Percentiles rank a stretch among this genome's conserved stretches.
Evolutionary conservation across 192 early-diverging fungal species (phyloP).

Genomic region (Linderina pennispora): DNA sequence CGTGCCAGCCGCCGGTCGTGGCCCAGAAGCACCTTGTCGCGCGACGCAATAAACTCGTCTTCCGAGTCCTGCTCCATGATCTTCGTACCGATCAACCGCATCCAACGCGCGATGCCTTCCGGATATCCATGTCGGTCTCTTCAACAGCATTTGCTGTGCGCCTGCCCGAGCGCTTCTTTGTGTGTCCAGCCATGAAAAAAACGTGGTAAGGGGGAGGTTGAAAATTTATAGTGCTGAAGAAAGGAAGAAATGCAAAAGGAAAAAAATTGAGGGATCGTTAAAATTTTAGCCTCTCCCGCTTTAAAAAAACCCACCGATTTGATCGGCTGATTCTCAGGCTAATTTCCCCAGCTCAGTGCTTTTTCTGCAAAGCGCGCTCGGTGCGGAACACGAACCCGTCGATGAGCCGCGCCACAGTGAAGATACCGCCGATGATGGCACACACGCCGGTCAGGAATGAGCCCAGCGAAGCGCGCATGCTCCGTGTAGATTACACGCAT

Average conservation of each 20-base stretch:
- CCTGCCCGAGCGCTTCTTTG: conserved; percentile 17
- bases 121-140: conserved; percentile 27
- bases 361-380: conserved; percentile 67
- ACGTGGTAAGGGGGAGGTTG: too few relatives aligned
- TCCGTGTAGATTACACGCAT: conserved; percentile 90
- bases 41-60: conserved; percentile 61
- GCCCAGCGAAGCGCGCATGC: conserved; percentile 71
- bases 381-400: conserved; percentile 86
- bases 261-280: background rate
- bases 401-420: conserved; percentile 89
- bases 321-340: conserved; percentile 1
- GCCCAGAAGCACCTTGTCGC: conserved; percentile 52
- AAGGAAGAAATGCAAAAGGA: background rate
- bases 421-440: conserved; percentile 90
- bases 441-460: conserved; percentile 86
- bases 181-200: conserved; percentile 28
- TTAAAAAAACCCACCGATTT: too few relatives aligned
- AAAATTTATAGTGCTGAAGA: too few relatives aligned
- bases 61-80: conserved; percentile 71
- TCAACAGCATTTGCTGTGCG: conserved; percentile 6
- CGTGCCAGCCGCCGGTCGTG: conserved; percentile 10
- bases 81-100: conserved; percentile 64
- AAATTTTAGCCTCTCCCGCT: background rate
- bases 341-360: conserved; percentile 79
- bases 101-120: conserved; percentile 46